Conservation (phyloP, 345 rosid genomes). For the Gossypium arboreum region DNA sequence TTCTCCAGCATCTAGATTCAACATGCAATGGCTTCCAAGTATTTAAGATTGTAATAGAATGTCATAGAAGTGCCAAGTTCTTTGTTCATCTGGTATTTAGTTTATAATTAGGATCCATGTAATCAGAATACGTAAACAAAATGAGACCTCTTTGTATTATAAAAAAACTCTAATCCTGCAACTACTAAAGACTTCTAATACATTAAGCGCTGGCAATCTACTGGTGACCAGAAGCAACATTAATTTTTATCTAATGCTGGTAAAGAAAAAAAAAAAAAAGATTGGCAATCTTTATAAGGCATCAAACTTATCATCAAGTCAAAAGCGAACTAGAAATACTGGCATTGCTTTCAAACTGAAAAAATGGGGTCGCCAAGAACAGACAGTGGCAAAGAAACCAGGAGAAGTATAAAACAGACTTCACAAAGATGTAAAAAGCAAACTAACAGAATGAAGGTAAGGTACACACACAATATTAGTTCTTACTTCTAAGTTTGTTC, state of each 20-base stretch:
- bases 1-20: slow-evolving; percentile 6
- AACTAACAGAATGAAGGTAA: not conserved
- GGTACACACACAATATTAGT: slow-evolving; percentile 24
- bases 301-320: slow-evolving; percentile 7
- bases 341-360: not conserved
- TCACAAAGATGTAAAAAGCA: not conserved
- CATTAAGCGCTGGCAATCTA: not conserved
- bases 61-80: not conserved
- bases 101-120: not conserved
- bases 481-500: slow-evolving; percentile 58
- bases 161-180: not conserved
- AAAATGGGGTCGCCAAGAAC: not conserved
- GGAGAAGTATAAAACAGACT: not conserved
- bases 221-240: not conserved
- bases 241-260: not conserved
- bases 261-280: not conserved
- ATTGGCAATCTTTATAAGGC: not conserved
- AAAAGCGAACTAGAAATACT: not conserved
- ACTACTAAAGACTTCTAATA: not conserved
- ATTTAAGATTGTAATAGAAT: slow-evolving; percentile 1
- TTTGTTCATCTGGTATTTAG: not conserved
- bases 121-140: not conserved
- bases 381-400: not conserved
- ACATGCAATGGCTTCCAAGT: not conserved
- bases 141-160: not conserved